Base-by-base conservation (phyloP, 2,329 filamentous ascomycete genomes). In the Sclerotinia nivalis region DNA sequence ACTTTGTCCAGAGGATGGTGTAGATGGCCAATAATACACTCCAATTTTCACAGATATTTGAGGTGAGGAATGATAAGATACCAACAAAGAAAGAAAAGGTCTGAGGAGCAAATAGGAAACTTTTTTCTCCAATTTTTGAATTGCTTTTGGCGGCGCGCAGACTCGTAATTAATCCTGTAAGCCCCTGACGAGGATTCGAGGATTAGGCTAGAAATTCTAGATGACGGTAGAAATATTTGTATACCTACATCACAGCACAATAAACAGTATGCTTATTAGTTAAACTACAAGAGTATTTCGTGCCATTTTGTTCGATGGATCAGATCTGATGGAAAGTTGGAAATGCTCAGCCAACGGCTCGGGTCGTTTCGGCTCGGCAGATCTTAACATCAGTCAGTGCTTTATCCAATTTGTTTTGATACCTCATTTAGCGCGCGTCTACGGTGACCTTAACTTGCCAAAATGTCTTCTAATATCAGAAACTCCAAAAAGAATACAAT, bases 171-270 rank as follows among this genome's bases (percentile, higher is more conserved):
- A 65, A 28, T 25, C n/a, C 47, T 28, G 22, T 50, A 15, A 64
- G 47, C 61, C 61, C 61, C 61, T 65, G 61, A 65, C 61, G 61
- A 65, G 61, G 61, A 54, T 64, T 52, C 2, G 54, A 59, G 8
- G 45, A 8, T 37, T 34, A 31, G 9, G 4, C 22, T 54, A 43
- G 40, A 18, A 43, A 43, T 54, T 52, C 47, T 49, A 50, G 45
- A 64, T 18, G 45, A 25, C 9, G 22, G n/a, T 22, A 28, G 40
- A 59, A 25, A 25, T 15, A 15, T 52, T 22, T 12, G 15, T 52
- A 40, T 64, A 52, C 13, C 49, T 52, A 20, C 18, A 62, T 45
- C 18, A 45, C 43, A 49, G 12, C 25, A 20, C 18, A n/a, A n/a
- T n/a, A n/a, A n/a, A n/a, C n/a, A 13, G 31, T 47, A 34, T 28